Base-by-base conservation (phyloP, 345 rosid species). In the Syzygium oleosum region DNA sequence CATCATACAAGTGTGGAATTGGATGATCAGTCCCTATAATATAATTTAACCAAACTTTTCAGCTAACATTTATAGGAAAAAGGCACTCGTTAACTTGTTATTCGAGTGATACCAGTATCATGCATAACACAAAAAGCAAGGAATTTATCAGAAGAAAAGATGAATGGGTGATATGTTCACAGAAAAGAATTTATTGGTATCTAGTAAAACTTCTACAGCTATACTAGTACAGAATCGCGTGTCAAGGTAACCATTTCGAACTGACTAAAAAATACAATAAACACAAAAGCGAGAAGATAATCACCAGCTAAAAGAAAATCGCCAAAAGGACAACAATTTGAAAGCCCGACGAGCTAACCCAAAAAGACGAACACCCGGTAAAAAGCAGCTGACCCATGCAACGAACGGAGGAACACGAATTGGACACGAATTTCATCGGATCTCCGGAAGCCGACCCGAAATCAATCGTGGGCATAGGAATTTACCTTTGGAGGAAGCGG, bases 21-120 rank as follows among this genome's bases (percentile, higher is more conserved):
- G 91, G 91, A 92, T 97, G 99, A 90, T 95, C 97, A 12, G 98
- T 96, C 90, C 97, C 98, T 96, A 91, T 84, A 86, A 89, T 52
- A 59, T 87, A 63, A 84, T 85, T 51, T 58, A 46, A 87, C 49
- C 77, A 53, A 79, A 51, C 85, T 34, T 8, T 68, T n/a, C 43
- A 68, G 79, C 7, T 68, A 17, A 34, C 43, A 34, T 8, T 68
- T 34, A 34, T 68, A 34, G 46, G 46, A 4, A 56, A 56, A 34
- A 34, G 46, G 46, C 9, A 68, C 79, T 68, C 3, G 10, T 19
- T 68, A 68, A 68, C 46, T 68, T 34, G 79, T 17, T 68, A 68
- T 68, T 68, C 12, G 13, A 68, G 79, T 31, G 79, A 17, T 68
- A 46, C 46, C 23, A 68, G 79, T 8, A 34, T 68, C 46, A 17